A percentile compares a stretch with the other conserved stretches of the same genome.
phyloP scores from a whole-genome alignment of 1,284 basidiomycete species.

The Ustilago cynodontis region DNA sequence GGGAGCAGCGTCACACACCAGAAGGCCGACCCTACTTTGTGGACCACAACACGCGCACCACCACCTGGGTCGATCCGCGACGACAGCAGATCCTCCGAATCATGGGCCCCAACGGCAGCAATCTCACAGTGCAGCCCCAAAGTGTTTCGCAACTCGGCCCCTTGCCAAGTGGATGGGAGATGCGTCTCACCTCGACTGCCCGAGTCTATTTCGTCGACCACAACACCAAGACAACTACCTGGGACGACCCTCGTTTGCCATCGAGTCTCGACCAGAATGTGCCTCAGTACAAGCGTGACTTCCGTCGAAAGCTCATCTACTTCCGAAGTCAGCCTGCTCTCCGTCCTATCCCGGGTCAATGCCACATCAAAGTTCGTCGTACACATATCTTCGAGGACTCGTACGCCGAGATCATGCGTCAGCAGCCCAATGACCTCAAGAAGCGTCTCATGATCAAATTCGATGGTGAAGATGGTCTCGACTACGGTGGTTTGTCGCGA shows the following conservation, averaged over 20 bases:
- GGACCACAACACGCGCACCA: constrained; percentile 89
- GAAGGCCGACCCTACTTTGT: constrained; percentile 98
- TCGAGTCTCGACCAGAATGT: constrained; percentile 89
- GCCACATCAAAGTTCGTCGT: constrained; percentile 93
- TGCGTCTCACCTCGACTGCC: constrained; percentile 91
- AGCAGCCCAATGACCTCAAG: constrained; percentile 93
- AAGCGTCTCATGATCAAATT: constrained; percentile 98
- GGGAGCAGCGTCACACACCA: constrained; percentile 98
- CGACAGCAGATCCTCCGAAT: constrained; percentile 86
- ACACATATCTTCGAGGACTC: constrained; percentile 96
- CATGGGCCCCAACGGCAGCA: constrained; percentile 85
- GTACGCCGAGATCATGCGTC: constrained; percentile 94
- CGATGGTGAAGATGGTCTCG: constrained; percentile 96
- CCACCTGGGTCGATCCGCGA: constrained; percentile 98
- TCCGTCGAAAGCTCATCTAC: constrained; percentile 97
- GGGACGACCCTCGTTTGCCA: constrained; percentile 91
- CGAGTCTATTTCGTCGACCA: constrained; percentile 97
- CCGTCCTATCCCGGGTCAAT: constrained; percentile 83
- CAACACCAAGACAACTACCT: constrained; percentile 92
- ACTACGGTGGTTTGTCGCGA: constrained; percentile 97
- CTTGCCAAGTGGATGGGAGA: constrained; percentile 96
- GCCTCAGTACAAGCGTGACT: constrained; percentile 99
- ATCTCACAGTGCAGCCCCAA: constrained; percentile 80
- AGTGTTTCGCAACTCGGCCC: constrained; percentile 91
- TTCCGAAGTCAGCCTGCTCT: constrained; percentile 98